Evolutionary conservation across 2,329 filamentous ascomycete genomes (phyloP).

Genomic region (Claviceps fusiformis): DNA sequence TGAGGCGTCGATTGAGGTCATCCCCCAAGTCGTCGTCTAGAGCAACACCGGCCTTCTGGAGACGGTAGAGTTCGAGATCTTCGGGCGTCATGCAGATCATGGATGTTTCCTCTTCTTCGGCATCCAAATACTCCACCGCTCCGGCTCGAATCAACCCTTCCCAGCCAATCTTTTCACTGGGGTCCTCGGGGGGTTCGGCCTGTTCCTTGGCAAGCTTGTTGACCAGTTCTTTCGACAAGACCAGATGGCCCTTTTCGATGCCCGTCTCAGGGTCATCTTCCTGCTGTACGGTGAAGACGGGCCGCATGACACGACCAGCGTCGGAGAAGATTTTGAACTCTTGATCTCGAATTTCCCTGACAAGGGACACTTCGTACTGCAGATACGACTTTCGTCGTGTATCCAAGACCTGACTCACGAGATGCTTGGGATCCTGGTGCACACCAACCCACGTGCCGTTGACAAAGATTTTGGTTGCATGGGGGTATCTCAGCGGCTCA

Average conservation of each 20-base stretch:
- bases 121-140: conserved; percentile 90
- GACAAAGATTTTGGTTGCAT: conserved; percentile 94
- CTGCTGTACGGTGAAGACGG: conserved; percentile 86
- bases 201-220: conserved; percentile 65
- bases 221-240: conserved; percentile 70
- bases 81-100: conserved; percentile 99
- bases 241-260: conserved; percentile 51
- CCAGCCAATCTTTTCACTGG: conserved; percentile 65
- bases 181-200: conserved; percentile 47
- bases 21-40: conserved; percentile 46
- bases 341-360: conserved; percentile 89
- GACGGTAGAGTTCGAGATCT: conserved; percentile 68
- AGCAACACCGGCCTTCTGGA: conserved; percentile 52
- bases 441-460: conserved; percentile 98
- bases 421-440: conserved; percentile 72
- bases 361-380: conserved; percentile 83
- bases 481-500: conserved; percentile 68
- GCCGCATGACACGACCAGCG: conserved; percentile 85
- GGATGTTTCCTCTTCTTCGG: conserved; percentile 93
- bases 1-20: conserved; percentile 74
- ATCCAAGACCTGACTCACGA: conserved; percentile 66
- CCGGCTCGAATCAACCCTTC: conserved; percentile 70
- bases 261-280: conserved; percentile 57
- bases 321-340: conserved; percentile 99
- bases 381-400: conserved; percentile 72